These are phyloP conservation scores for Clavispora fructus DNA, from an alignment of 805 yeast species.

Conservation along the genomic window DNA sequence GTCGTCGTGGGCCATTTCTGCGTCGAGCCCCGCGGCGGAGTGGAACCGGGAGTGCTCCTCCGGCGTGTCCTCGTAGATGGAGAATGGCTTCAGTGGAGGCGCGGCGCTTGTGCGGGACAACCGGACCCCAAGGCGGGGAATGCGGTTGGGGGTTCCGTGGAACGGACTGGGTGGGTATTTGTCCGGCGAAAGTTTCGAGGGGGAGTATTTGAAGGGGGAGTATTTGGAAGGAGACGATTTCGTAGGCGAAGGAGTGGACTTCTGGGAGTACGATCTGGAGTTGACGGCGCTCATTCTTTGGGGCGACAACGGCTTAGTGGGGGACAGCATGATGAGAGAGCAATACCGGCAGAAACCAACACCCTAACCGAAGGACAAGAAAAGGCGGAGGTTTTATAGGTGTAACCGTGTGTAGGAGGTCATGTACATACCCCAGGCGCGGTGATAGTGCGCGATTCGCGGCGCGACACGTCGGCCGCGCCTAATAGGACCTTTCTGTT, in stretches of 20 bases:
- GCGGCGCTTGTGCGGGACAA: slow-evolving; percentile 8
- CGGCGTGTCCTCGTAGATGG: slow-evolving; percentile 14
- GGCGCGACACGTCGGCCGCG: neutral
- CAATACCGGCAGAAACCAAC: neutral
- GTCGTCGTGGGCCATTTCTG: slow-evolving; percentile 21
- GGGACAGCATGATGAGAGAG: neutral
- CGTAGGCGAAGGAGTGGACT: slow-evolving; percentile 7
- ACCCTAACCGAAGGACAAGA: neutral
- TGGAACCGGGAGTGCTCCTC: slow-evolving; percentile 11
- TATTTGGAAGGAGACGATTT: slow-evolving; percentile 7
- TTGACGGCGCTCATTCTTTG: slow-evolving; percentile 12
- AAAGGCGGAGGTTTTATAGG: neutral
- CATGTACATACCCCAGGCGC: neutral
- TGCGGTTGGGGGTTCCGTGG: slow-evolving; percentile 5
- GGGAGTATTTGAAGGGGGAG: slow-evolving; percentile 11
- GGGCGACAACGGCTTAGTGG: slow-evolving; percentile 11
- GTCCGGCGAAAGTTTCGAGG: slow-evolving; percentile 8
- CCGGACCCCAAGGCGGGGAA: slow-evolving; percentile 1
- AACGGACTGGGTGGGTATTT: slow-evolving; percentile 1
- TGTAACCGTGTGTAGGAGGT: neutral
- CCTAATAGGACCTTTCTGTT: neutral
- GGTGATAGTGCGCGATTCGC: neutral
- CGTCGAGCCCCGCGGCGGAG: slow-evolving; percentile 1
- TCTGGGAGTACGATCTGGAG: slow-evolving; percentile 8
- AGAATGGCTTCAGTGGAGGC: slow-evolving; percentile 5